Percentiles rank a stretch among this genome's conserved stretches.
These are phyloP conservation scores for Alternaria sp. DNA, from an alignment of 2,329 filamentous ascomycete species.

Conservation along the genomic window DNA sequence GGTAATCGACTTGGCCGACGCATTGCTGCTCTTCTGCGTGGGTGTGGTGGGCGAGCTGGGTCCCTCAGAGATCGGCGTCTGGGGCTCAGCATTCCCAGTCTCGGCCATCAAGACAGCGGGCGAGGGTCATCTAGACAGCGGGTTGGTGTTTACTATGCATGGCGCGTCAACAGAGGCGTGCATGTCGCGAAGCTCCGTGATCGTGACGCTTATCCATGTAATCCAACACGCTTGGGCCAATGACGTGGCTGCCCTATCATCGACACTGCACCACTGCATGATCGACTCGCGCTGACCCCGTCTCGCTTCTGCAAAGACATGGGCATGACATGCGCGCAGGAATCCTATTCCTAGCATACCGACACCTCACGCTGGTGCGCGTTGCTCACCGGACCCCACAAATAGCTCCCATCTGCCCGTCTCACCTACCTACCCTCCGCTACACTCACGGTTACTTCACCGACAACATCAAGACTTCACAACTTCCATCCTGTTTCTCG, in stretches of 20 bases:
- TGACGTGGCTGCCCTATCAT: constrained; percentile 11
- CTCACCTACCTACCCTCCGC: neutral
- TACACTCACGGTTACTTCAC: neutral
- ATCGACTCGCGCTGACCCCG: neutral
- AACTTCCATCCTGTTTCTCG: neutral
- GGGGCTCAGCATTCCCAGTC: constrained; percentile 35
- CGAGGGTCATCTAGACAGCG: constrained; percentile 28
- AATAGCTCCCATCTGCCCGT: neutral
- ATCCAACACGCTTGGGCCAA: constrained; percentile 15
- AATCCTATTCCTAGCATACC: neutral
- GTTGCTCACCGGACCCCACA: neutral
- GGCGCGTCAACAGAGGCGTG: constrained; percentile 3
- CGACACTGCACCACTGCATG: neutral
- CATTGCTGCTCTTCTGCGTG: constrained; percentile 47
- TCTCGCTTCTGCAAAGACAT: neutral
- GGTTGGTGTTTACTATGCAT: constrained; percentile 7
- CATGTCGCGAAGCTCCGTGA: constrained; percentile 6
- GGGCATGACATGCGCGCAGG: neutral
- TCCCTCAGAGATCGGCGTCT: constrained; percentile 19
- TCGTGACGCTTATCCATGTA: constrained; percentile 14
- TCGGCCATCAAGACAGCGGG: constrained; percentile 34
- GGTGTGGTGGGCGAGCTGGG: constrained; percentile 37
- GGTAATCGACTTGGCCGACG: constrained; percentile 17
- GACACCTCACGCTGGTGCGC: neutral
- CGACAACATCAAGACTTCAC: neutral